phyloP scores from a whole-genome alignment of 176 grass and related monocot genomes.

The Ensete ventricosum region DNA sequence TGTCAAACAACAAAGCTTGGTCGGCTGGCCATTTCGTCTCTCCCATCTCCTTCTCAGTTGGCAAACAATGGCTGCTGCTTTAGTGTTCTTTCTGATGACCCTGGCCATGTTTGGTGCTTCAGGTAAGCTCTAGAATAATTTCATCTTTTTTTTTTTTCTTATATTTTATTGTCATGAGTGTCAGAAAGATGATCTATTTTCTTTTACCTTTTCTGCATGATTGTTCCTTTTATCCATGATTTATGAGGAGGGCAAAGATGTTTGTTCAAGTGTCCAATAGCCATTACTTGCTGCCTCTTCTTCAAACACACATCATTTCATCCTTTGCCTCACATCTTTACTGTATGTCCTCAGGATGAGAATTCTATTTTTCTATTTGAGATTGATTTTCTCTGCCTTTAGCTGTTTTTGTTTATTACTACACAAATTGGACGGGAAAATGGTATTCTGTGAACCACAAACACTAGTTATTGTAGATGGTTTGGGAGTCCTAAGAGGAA shows the following conservation, averaged over 20 bases:
- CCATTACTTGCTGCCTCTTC: too few relatives aligned
- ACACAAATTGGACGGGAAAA: too few relatives aligned
- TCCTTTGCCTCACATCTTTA: too few relatives aligned
- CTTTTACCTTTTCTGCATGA: background rate
- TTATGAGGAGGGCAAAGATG: background rate
- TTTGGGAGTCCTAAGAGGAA: too few relatives aligned
- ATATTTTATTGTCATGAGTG: background rate
- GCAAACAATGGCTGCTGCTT: background rate
- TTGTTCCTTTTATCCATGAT: background rate
- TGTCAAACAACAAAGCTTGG: background rate
- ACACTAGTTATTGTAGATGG: too few relatives aligned
- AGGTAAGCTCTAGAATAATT: background rate
- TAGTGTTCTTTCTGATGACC: background rate
- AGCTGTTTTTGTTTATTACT: too few relatives aligned
- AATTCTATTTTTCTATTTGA: too few relatives aligned
- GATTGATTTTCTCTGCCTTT: too few relatives aligned
- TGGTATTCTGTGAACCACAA: too few relatives aligned
- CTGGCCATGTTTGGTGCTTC: background rate
- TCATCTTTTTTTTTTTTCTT: background rate
- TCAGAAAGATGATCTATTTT: background rate
- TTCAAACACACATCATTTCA: too few relatives aligned
- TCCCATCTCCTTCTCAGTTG: background rate
- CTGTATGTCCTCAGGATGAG: too few relatives aligned
- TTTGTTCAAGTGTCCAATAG: background rate
- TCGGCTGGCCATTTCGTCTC: background rate